Percentiles rank a stretch among this genome's conserved stretches.
These are phyloP conservation scores for Sodiomyces alkalinus DNA, from an alignment of 2,329 filamentous ascomycete genomes.

Conservation along the genomic window DNA sequence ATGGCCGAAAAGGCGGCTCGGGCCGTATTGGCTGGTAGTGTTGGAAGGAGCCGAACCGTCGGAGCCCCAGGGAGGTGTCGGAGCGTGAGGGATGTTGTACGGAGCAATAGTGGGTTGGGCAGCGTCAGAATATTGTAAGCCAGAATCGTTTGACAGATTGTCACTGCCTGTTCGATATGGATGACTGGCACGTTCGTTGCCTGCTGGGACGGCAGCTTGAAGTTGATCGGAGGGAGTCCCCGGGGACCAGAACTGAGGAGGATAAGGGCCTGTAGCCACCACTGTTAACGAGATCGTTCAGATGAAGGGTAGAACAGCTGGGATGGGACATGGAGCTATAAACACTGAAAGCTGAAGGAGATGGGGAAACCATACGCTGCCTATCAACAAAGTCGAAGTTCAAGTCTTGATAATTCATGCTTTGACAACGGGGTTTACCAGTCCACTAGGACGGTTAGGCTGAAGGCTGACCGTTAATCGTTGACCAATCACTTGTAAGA, in stretches of 20 bases:
- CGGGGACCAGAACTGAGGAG: slow-evolving; percentile 9
- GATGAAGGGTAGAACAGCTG: no score
- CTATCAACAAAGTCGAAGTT: slow-evolving; percentile 2
- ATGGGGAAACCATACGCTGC: not conserved
- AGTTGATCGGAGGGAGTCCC: slow-evolving; percentile 10
- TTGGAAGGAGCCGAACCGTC: slow-evolving; percentile 8
- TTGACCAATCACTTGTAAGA: no score
- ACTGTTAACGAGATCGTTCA: no score
- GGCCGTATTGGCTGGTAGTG: slow-evolving; percentile 23
- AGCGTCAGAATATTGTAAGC: no score
- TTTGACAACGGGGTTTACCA: no score
- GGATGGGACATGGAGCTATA: no score
- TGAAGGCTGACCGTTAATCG: no score
- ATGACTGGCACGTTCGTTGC: slow-evolving; percentile 6
- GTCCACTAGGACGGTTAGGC: no score
- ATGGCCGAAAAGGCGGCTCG: slow-evolving; percentile 23
- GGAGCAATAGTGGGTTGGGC: slow-evolving; percentile 17
- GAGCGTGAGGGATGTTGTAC: slow-evolving; percentile 19
- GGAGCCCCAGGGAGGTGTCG: slow-evolving; percentile 19
- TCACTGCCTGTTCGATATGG: slow-evolving; percentile 7
- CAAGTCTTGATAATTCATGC: slow-evolving; percentile 3
- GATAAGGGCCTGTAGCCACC: slow-evolving; percentile 9
- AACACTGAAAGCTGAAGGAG: no score
- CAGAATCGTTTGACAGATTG: slow-evolving; percentile 10
- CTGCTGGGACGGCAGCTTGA: slow-evolving; percentile 7